Percentiles rank a stretch among this genome's conserved stretches.
Conservation (phyloP, 1,284 basidiomycete species). For the Boletellus sp. region DNA sequence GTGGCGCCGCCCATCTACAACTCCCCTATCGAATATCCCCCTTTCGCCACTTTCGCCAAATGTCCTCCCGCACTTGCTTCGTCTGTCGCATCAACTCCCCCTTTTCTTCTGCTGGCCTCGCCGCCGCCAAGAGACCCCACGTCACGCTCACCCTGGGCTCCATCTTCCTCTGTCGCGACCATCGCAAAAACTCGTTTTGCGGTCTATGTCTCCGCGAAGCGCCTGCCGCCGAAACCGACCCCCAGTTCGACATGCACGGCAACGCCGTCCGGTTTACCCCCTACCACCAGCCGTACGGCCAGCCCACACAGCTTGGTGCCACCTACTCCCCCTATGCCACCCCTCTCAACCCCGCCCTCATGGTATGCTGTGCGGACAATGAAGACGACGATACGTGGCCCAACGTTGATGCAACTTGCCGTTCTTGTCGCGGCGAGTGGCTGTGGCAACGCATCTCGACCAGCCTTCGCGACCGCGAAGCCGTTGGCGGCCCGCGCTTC, state of each 20-base stretch:
- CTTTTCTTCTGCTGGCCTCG: constrained; percentile 45
- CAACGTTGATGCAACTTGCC: constrained; percentile 60
- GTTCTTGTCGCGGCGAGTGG: constrained; percentile 56
- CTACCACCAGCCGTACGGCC: constrained; percentile 32
- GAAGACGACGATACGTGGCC: constrained; percentile 70
- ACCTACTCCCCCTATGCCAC: constrained; percentile 26
- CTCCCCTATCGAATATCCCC: constrained; percentile 34
- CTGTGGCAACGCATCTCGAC: constrained; percentile 53
- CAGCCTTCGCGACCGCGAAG: constrained; percentile 51
- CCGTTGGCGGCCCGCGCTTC: constrained; percentile 49
- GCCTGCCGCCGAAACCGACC: constrained; percentile 41
- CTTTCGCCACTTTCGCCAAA: constrained; percentile 43
- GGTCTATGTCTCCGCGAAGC: constrained; percentile 66
- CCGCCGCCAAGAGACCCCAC: constrained; percentile 43
- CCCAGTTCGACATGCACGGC: constrained; percentile 35
- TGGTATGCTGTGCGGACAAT: constrained; percentile 58
- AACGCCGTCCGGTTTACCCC: constrained; percentile 32
- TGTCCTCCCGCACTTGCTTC: constrained; percentile 46
- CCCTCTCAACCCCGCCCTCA: constrained; percentile 27
- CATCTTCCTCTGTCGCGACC: constrained; percentile 59
- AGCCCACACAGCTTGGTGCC: constrained; percentile 20
- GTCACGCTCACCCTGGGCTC: constrained; percentile 41
- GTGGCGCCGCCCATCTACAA: constrained; percentile 20
- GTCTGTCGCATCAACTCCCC: constrained; percentile 71
- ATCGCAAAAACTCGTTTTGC: constrained; percentile 58